phyloP scores from a whole-genome alignment of 257 asterid species.

The Solanum neorickii region DNA sequence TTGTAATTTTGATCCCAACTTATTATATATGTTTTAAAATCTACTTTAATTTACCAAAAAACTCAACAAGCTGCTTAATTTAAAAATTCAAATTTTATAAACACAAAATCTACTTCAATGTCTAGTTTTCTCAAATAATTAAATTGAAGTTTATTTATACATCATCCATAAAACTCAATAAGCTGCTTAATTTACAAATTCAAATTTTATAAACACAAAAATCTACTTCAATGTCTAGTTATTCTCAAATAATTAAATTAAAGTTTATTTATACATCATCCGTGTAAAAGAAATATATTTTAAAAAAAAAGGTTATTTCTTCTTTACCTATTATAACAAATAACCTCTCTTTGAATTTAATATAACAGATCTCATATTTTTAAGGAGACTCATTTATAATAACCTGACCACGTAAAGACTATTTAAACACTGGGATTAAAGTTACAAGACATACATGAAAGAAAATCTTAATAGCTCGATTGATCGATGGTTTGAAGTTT shows the following conservation, averaged over 20 bases:
- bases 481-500: rapidly evolving
- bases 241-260: not conserved
- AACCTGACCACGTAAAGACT: not conserved
- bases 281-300: too few species aligned
- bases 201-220: not conserved
- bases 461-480: too few species aligned
- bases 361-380: not conserved
- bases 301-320: not conserved
- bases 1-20: not conserved
- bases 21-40: not conserved
- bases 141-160: not conserved
- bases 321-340: not conserved
- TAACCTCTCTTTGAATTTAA: not conserved
- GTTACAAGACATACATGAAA: not conserved
- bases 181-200: not conserved
- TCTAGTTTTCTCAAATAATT: not conserved
- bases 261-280: not conserved
- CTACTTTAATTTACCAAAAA: not conserved
- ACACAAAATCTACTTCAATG: not conserved
- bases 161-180: not conserved
- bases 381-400: not conserved
- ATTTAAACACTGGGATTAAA: too few species aligned
- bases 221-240: not conserved
- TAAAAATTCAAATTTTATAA: not conserved
- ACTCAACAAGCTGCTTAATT: not conserved